These are phyloP conservation scores for Dianthus caryophyllus DNA, from an alignment of 148 eudicot genomes.

Conservation along the genomic window DNA sequence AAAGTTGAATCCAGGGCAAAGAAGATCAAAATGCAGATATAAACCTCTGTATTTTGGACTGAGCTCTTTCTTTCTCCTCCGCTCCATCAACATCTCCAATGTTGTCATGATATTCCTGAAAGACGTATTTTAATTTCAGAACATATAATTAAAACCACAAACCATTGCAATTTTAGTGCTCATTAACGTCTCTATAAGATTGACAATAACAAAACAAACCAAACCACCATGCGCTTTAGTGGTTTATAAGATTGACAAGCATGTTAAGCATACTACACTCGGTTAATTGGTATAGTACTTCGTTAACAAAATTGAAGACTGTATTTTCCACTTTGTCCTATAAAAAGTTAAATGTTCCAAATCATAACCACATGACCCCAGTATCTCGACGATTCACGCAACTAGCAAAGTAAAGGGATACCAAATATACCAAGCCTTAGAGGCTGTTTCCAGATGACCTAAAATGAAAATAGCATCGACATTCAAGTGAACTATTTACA, in stretches of 20 bases:
- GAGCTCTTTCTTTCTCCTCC: constrained; percentile 92
- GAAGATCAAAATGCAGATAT: constrained; percentile 55
- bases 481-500: no score
- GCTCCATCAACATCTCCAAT: constrained; percentile 98
- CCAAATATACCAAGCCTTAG: no score
- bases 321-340: not conserved
- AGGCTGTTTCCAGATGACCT: no score
- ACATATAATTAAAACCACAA: not conserved
- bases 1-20: not conserved
- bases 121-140: not conserved
- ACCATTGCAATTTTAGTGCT: not conserved
- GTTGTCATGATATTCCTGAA: constrained; percentile 72
- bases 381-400: no score
- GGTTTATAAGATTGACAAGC: no score
- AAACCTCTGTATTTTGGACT: constrained; percentile 68
- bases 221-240: no score
- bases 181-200: not conserved
- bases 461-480: no score
- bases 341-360: no score
- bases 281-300: not conserved
- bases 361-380: no score
- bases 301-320: no score
- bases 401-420: no score
- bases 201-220: no score
- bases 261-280: not conserved